Conservation (phyloP, 331 rosid genomes). For the Cydonia oblonga region DNA sequence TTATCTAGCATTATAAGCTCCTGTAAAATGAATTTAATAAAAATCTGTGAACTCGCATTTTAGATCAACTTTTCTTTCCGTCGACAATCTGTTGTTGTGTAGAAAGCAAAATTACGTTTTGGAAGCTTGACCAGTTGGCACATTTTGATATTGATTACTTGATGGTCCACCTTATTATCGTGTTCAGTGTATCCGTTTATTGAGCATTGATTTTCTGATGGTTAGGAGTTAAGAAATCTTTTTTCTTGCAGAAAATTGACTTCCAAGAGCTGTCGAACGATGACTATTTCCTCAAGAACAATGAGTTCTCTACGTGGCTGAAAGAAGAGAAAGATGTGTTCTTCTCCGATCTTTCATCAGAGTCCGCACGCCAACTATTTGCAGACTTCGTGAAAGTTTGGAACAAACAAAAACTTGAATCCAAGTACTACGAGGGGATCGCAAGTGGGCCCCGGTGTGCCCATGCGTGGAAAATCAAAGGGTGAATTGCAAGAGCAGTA, state of each 20-base stretch:
- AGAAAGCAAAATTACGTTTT: not conserved
- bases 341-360: constrained; percentile 72
- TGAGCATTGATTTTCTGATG: not conserved
- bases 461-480: constrained; percentile 73
- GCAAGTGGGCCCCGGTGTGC: constrained; percentile 61
- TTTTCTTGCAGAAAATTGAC: constrained; percentile 28
- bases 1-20: not conserved
- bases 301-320: constrained; percentile 86
- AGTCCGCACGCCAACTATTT: constrained; percentile 61
- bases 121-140: not conserved
- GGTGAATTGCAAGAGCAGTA: constrained; percentile 1
- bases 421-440: constrained; percentile 77
- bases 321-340: constrained; percentile 77
- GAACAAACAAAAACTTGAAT: constrained; percentile 56
- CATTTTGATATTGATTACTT: not conserved
- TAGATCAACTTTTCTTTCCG: not conserved
- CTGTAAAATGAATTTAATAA: not conserved
- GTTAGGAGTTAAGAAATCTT: not conserved
- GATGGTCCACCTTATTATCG: not conserved
- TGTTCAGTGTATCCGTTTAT: not conserved
- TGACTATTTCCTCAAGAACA: constrained; percentile 78
- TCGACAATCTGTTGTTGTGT: not conserved
- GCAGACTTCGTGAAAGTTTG: constrained; percentile 62
- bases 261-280: constrained; percentile 58
- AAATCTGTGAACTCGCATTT: not conserved